Conservation (phyloP, 257 asterid species). For the Solanum dulcamara region DNA sequence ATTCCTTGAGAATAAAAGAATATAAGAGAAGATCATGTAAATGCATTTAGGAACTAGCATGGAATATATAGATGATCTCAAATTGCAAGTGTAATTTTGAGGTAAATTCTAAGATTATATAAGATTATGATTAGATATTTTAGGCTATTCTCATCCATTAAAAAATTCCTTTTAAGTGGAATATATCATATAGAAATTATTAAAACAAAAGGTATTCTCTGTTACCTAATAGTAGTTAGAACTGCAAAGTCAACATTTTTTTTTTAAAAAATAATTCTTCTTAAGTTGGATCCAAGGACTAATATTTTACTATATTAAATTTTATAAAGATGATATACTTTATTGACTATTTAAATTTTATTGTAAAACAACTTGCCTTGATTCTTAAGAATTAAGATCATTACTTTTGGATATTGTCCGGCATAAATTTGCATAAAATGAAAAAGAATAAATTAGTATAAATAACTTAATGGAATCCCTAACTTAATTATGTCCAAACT, state of each 20-base stretch:
- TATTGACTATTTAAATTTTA: not conserved
- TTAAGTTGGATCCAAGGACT: not conserved
- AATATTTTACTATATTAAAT: not conserved
- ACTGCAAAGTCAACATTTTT: not conserved
- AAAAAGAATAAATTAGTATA: not conserved
- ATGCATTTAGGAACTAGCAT: not conserved
- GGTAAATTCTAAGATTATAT: not conserved
- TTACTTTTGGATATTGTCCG: not conserved
- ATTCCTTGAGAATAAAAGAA: not conserved
- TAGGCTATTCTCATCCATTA: not conserved
- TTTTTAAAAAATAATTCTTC: not conserved
- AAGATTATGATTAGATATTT: not conserved
- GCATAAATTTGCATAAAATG: not conserved
- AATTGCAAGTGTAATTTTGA: not conserved
- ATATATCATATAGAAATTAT: not conserved
- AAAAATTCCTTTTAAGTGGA: not conserved
- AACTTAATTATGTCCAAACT: not conserved
- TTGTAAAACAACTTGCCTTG: not conserved
- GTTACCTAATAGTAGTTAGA: not conserved
- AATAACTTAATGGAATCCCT: not conserved
- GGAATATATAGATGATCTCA: not conserved
- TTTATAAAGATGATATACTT: not conserved
- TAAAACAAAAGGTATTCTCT: not conserved
- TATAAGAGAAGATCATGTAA: not conserved
- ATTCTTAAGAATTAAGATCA: not conserved